Percentiles rank a stretch among this genome's conserved stretches.
phyloP scores from a whole-genome alignment of 768 basidiomycete genomes.

The Paxillus involutus region DNA sequence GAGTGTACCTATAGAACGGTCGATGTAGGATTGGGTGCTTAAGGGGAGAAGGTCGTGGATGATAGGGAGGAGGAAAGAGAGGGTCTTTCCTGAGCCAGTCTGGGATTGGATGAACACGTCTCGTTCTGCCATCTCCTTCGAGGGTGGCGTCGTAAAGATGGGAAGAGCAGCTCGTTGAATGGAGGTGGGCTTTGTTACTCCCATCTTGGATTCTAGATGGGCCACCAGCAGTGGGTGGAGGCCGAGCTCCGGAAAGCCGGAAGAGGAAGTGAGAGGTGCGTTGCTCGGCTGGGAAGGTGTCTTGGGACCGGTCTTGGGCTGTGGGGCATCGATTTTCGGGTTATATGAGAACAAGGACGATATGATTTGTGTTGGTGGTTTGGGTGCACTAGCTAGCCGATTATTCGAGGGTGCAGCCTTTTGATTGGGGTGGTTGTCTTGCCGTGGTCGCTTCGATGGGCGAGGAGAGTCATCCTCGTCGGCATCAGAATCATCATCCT shows the following conservation, averaged over 20 bases:
- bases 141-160: conserved; percentile 51
- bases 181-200: conserved; percentile 81
- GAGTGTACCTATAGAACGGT: conserved; percentile 91
- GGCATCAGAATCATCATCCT: conserved; percentile 20
- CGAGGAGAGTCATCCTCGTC: conserved; percentile 27
- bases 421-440: conserved; percentile 19
- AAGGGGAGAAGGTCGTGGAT: conserved; percentile 92
- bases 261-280: conserved; percentile 74
- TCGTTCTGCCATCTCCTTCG: conserved; percentile 42
- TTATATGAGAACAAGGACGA: conserved; percentile 90
- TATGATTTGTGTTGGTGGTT: conserved; percentile 60
- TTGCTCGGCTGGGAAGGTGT: conserved; percentile 62
- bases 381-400: conserved; percentile 21
- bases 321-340: conserved; percentile 58
- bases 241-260: conserved; percentile 80
- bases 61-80: conserved; percentile 92
- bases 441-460: conserved; percentile 50
- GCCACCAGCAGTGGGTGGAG: conserved; percentile 77
- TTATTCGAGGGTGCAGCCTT: conserved; percentile 13
- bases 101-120: conserved; percentile 96
- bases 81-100: conserved; percentile 95
- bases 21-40: conserved; percentile 88
- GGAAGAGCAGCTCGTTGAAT: conserved; percentile 78
- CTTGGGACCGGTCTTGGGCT: conserved; percentile 23
- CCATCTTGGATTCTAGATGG: conserved; percentile 80